phyloP scores from a whole-genome alignment of 2,329 filamentous ascomycete genomes.

The Neonectria punicea region DNA sequence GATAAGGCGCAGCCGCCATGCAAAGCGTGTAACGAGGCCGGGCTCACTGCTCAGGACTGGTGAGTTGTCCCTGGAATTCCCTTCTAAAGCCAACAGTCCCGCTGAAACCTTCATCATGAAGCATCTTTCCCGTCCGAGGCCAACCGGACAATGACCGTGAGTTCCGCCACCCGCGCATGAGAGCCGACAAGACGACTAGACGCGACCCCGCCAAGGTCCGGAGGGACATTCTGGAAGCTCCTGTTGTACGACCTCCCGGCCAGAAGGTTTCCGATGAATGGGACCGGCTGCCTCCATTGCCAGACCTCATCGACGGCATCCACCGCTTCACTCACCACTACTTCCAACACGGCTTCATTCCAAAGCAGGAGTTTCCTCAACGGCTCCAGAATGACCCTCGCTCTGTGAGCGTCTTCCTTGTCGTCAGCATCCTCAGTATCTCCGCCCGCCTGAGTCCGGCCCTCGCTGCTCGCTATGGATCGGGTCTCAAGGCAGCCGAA shows the following conservation, averaged over 20 bases:
- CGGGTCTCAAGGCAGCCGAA: conserved; percentile 62
- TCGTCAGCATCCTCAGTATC: conserved; percentile 66
- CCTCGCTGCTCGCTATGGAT: conserved; percentile 59
- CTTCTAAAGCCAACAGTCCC: not conserved
- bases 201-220: conserved; percentile 51
- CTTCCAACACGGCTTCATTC: conserved; percentile 69
- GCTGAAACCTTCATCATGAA: conserved; percentile 39
- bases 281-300: conserved; percentile 60
- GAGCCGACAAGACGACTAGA: conserved; percentile 58
- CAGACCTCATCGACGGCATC: conserved; percentile 63
- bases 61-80: conserved; percentile 44
- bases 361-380: conserved; percentile 61
- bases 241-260: conserved; percentile 30
- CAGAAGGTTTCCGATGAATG: conserved; percentile 52
- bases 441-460: conserved; percentile 65
- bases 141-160: conserved; percentile 65
- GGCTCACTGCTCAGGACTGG: conserved; percentile 61
- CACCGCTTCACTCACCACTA: conserved; percentile 65
- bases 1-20: conserved; percentile 61
- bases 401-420: conserved; percentile 64
- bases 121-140: conserved; percentile 63
- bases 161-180: conserved; percentile 65
- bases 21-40: conserved; percentile 61
- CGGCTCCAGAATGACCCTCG: conserved; percentile 58
- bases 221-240: conserved; percentile 47